Conservation (phyloP, 306 rosid genomes). For the Trifolium subterraneum region DNA sequence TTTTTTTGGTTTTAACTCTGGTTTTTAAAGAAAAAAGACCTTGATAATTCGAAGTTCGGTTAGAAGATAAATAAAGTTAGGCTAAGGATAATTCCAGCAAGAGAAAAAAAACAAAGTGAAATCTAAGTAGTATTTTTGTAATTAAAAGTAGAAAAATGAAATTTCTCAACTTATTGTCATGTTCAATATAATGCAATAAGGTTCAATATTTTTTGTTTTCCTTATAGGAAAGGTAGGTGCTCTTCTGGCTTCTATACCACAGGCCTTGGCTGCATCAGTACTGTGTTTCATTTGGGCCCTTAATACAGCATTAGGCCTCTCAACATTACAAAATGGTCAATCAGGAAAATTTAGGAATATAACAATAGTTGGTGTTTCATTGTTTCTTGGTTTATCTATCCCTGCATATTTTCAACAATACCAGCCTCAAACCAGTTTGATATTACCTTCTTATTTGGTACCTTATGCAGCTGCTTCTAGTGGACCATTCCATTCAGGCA, state of each 20-base stretch:
- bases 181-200: not conserved
- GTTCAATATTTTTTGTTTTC: slow-evolving; percentile 6
- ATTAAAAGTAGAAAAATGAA: not conserved
- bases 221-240: slow-evolving; percentile 88
- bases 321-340: slow-evolving; percentile 74
- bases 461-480: slow-evolving; percentile 87
- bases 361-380: slow-evolving; percentile 79
- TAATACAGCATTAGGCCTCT: slow-evolving; percentile 74
- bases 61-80: not conserved
- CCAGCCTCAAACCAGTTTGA: slow-evolving; percentile 65
- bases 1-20: not conserved
- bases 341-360: slow-evolving; percentile 78
- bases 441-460: slow-evolving; percentile 82
- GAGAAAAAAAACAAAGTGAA: not conserved
- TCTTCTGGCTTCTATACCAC: slow-evolving; percentile 92
- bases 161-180: not conserved
- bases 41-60: not conserved
- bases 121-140: not conserved
- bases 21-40: not conserved
- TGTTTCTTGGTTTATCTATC: slow-evolving; percentile 87
- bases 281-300: slow-evolving; percentile 95
- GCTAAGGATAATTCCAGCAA: not conserved
- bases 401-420: slow-evolving; percentile 94
- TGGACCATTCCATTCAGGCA: slow-evolving; percentile 79
- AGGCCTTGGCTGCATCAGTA: slow-evolving; percentile 84